phyloP scores from a whole-genome alignment of 768 basidiomycete genomes.

The Mycena belliarum region DNA sequence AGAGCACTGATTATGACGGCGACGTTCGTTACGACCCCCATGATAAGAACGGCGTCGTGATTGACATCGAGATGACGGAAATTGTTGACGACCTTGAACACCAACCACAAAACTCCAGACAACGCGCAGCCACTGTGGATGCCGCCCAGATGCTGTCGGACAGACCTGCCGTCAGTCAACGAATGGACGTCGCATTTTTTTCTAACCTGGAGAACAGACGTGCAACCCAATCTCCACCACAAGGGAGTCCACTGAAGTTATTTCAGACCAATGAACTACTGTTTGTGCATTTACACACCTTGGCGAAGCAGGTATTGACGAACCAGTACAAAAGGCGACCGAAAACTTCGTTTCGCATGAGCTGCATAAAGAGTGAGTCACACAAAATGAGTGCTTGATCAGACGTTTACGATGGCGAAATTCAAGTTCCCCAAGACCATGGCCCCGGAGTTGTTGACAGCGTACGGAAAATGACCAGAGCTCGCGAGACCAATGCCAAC shows the following conservation, averaged over 20 bases:
- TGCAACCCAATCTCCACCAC: constrained; percentile 70
- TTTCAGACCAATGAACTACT: constrained; percentile 14
- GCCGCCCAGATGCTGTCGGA: constrained; percentile 67
- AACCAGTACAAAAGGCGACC: constrained; percentile 66
- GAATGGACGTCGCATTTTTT: neutral
- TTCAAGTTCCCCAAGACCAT: constrained; percentile 73
- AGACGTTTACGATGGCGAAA: constrained; percentile 52
- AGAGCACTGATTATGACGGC: constrained; percentile 58
- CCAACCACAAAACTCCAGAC: constrained; percentile 70
- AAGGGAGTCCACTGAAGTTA: constrained; percentile 66
- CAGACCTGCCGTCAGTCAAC: constrained; percentile 16
- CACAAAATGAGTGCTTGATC: neutral
- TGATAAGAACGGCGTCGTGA: constrained; percentile 57
- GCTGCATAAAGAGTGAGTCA: constrained; percentile 2
- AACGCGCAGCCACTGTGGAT: constrained; percentile 77
- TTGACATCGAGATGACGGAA: constrained; percentile 50
- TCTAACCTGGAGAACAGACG: constrained; percentile 66
- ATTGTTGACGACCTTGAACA: constrained; percentile 61
- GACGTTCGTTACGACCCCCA: constrained; percentile 61
- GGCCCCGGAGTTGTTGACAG: constrained; percentile 58
- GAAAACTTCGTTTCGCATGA: constrained; percentile 76
- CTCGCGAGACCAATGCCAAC: constrained; percentile 62
- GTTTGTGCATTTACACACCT: constrained; percentile 49
- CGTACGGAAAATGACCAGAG: constrained; percentile 68
- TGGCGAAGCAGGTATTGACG: constrained; percentile 70